Percentiles rank a stretch among this genome's conserved stretches.
Evolutionary conservation across 768 basidiomycete genomes (phyloP).

Genomic region (Leccinellum luteum): DNA sequence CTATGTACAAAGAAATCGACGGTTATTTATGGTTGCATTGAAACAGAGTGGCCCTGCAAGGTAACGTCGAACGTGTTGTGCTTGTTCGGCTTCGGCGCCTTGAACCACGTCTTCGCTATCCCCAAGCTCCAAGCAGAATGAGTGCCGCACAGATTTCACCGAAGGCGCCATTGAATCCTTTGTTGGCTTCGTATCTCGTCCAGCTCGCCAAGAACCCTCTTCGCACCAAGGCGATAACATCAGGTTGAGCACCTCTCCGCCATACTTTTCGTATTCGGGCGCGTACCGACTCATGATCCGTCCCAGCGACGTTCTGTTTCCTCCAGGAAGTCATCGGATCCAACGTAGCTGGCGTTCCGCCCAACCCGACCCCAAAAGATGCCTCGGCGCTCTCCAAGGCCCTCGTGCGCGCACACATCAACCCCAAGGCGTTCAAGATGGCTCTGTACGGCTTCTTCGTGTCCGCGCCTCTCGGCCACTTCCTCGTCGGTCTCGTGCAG

Average conservation of each 20-base stretch:
- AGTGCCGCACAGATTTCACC: conserved; percentile 25
- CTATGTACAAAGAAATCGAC: too few relatives aligned
- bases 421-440: conserved; percentile 79
- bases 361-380: conserved; percentile 47
- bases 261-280: not conserved
- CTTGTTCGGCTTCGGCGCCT: too few relatives aligned
- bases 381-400: conserved; percentile 50
- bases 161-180: conserved; percentile 35
- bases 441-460: conserved; percentile 79
- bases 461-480: conserved; percentile 78
- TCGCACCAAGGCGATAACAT: conserved; percentile 77
- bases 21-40: not conserved
- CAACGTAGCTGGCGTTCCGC: conserved; percentile 61
- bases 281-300: not conserved
- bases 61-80: too few relatives aligned
- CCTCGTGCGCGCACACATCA: conserved; percentile 57
- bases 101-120: not conserved
- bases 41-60: too few relatives aligned
- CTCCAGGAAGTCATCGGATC: conserved; percentile 82
- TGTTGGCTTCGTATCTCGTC: conserved; percentile 68
- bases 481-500: conserved; percentile 70
- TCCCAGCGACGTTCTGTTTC: conserved; percentile 52
- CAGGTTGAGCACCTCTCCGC: conserved; percentile 41
- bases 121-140: conserved; percentile 33
- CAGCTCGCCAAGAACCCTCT: conserved; percentile 69